Evolutionary conservation across 108 stramenopile genomes (phyloP).

Genomic region (Nitzschia sp.): DNA sequence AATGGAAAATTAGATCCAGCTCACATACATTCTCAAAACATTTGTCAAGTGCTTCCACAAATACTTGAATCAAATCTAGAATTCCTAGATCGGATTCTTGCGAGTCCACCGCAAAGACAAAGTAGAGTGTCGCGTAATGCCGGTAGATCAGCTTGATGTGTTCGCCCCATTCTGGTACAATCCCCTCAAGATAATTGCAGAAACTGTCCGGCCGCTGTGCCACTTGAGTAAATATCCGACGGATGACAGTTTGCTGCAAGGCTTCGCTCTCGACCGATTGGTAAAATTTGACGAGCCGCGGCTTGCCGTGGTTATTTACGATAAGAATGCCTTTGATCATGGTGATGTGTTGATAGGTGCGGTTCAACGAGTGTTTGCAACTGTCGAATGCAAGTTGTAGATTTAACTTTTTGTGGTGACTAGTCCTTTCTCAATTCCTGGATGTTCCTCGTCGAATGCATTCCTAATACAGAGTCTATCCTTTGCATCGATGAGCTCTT

Average conservation of each 20-base stretch:
- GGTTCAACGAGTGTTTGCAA: too few species aligned
- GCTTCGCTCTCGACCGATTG: constrained; percentile 93
- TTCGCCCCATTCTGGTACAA: constrained; percentile 96
- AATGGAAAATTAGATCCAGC: constrained; percentile 98
- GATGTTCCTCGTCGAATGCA: too few species aligned
- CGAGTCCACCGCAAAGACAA: constrained; percentile 97
- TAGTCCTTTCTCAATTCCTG: too few species aligned
- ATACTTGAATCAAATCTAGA: constrained; percentile 98
- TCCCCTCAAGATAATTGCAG: constrained; percentile 98
- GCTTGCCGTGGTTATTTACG: constrained; percentile 99
- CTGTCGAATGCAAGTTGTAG: too few species aligned
- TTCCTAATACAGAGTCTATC: too few species aligned
- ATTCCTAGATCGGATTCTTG: constrained; percentile 99
- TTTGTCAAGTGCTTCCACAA: constrained; percentile 99
- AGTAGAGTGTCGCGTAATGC: constrained; percentile 99
- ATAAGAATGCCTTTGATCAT: constrained; percentile 97
- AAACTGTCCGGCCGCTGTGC: constrained; percentile 95
- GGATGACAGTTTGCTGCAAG: constrained; percentile 92
- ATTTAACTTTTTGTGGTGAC: too few species aligned
- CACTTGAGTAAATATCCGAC: constrained; percentile 95
- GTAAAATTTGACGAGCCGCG: constrained; percentile 96
- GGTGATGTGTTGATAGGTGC: constrained; percentile 12
- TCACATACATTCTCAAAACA: constrained; percentile 99
- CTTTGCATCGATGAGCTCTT: too few species aligned
- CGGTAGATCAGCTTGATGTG: constrained; percentile 98